Base-by-base conservation (phyloP, 2,329 filamentous ascomycete genomes). In the Talaromyces sp. region DNA sequence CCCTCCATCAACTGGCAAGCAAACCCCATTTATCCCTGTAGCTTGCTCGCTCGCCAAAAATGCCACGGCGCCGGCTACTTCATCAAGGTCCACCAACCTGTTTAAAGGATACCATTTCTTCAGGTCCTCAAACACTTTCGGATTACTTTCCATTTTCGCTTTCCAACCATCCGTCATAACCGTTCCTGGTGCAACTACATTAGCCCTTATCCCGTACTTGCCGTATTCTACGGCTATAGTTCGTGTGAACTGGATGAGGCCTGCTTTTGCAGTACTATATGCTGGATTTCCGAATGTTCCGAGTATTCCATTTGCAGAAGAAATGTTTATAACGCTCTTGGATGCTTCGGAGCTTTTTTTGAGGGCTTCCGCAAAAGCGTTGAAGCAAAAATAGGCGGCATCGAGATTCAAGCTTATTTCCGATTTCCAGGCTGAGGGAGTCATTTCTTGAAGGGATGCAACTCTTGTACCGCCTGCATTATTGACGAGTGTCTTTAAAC, bases 181-280 rank as follows among this genome's bases (percentile, higher is more conserved):
- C 7, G 68, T 71, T 3, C 70, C 70, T 11, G 70, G 69, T 4
- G 74, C 78, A 0, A 79, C 76, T 1, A 73, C 72, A 68, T 80
- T 81, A 4, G 76, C 76, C 7, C 78, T 73, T 24, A 82, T 74
- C 3, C 75, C 73, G 11, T 77, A 75, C n/a, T 72, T 69, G 13
- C 74, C 74, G 41, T 69, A 71, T 61, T 71, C 70, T 16, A 69
- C 67, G 0, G 77, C 75, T 37, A 80, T 76, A 3, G 75, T 72
- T 27, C 74, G 71, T 47, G 77, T 76, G 68, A 81, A 75, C 2
- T 79, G 77, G 7, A 81, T 69, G 0, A 79, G 74, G 1, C 74
- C 79, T 24, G 79, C 74, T 66, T 79, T 80, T 2, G 77, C 75
- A 22, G 77, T 74, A 24, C 76, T 76, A 68, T 80, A 80, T 10